Conservation (phyloP, 306 rosid species). For the Citrullus amarus region DNA sequence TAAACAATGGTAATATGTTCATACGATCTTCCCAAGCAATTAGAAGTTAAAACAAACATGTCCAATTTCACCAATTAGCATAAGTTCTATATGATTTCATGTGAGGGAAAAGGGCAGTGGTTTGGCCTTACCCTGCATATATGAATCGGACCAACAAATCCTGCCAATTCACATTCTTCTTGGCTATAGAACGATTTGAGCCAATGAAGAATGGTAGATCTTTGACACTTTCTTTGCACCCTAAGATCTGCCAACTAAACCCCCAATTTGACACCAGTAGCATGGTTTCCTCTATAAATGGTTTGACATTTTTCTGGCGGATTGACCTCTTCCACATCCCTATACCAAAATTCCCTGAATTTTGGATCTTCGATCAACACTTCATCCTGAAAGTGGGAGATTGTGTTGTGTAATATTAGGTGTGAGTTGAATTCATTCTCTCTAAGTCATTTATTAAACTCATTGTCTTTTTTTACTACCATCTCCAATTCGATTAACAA, state of each 20-base stretch:
- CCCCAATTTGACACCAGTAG: constrained; percentile 86
- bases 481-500: too few species aligned
- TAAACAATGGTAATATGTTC: background rate
- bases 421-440: background rate
- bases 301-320: constrained; percentile 54
- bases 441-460: too few species aligned
- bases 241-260: constrained; percentile 64
- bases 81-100: background rate
- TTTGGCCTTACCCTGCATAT: constrained; percentile 75
- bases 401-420: background rate
- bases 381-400: constrained; percentile 48
- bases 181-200: constrained; percentile 63
- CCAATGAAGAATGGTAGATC: constrained; percentile 68
- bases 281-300: constrained; percentile 72
- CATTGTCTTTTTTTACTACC: too few species aligned
- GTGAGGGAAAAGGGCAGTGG: background rate
- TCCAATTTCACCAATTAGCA: background rate
- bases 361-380: constrained; percentile 51
- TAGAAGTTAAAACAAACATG: background rate
- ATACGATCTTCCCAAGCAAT: background rate
- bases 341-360: constrained; percentile 51
- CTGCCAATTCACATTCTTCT: constrained; percentile 67
- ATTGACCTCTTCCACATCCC: constrained; percentile 88
- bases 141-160: constrained; percentile 78
- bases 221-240: constrained; percentile 59